A percentile compares a stretch with the other conserved stretches of the same genome.
phyloP scores from a whole-genome alignment of 2,329 filamentous ascomycete species.

The Hymenoscyphus fraxineus region DNA sequence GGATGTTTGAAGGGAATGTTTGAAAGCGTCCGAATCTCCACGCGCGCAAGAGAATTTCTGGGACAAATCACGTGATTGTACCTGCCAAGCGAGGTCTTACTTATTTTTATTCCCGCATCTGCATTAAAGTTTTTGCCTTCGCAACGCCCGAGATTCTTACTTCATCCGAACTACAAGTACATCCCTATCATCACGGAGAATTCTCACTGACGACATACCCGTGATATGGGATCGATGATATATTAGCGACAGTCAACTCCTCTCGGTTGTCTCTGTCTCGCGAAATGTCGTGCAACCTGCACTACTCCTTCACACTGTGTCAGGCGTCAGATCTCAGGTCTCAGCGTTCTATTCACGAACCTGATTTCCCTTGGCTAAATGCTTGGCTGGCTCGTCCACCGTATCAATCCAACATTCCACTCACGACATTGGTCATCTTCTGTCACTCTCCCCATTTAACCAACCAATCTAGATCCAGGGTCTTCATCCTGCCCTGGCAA shows the following conservation, averaged over 20 bases:
- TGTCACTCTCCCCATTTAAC: not conserved
- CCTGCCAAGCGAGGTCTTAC: not conserved
- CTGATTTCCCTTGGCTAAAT: not conserved
- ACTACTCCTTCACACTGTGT: not conserved
- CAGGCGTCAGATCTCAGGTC: not conserved
- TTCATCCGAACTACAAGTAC: not conserved
- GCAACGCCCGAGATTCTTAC: not conserved
- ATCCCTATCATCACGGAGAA: not conserved
- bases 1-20: not conserved
- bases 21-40: not conserved
- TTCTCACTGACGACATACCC: not conserved
- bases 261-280: not conserved
- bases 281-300: not conserved
- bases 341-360: not conserved
- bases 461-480: not conserved
- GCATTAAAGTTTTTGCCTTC: not conserved
- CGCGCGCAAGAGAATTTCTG: not conserved
- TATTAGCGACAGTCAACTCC: not conserved
- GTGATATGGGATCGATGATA: not conserved
- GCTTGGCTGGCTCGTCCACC: slow-evolving; percentile 9
- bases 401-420: slow-evolving; percentile 2
- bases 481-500: not conserved
- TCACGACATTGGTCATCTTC: not conserved
- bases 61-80: not conserved
- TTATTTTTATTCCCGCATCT: not conserved